Evolutionary conservation across 169 alveolate species (phyloP), one percentile per base, ranked within the genome.

Genomic region (Eimeria tenella): DNA sequence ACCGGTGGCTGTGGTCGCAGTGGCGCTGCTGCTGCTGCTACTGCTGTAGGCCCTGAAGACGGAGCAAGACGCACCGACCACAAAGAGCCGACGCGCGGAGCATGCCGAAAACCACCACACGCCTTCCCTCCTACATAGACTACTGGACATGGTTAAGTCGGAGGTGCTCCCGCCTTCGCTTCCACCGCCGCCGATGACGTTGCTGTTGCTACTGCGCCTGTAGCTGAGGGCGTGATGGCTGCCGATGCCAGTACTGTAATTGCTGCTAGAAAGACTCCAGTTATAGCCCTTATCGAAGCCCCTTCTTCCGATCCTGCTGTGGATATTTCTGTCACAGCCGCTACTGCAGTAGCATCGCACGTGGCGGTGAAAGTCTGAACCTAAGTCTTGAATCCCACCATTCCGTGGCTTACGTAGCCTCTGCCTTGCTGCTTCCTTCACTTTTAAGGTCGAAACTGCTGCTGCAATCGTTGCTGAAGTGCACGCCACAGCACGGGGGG

Each of bases 1-100:
- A 15, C 25, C 31, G 68, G 21, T 58, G 68, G 42, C 2, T 31
- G 42, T 31, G 42, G 42, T 31, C 2, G 42, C 42, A 31, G 4
- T 31, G 42, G 42, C 42, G 62, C 17, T 49, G 84, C 84, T 73
- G 83, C 83, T 73, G 60, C 83, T 73, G 83, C 83, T 74, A 56
- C 84, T 74, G 84, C 62, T 31, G 84, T 10, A 42, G 60, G n/a
- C 31, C 31, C 84, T 23, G 58, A 7, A 9, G 79, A 17, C n/a
- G 79, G 15, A 60, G 70, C 70, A n/a, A 60, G 5, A 7, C 23
- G 70, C 70, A 60, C 70, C 70, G 11, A 15, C 70, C n/a, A n/a
- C 15, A n/a, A 60, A 60, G 70, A 15, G 70, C 70, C 70, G 5
- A 9, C 70, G 6, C 70, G 7, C 70, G 70, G n/a, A n/a, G 70